Base-by-base conservation (phyloP, 257 asterid species). In the Solanum medicagineum region DNA sequence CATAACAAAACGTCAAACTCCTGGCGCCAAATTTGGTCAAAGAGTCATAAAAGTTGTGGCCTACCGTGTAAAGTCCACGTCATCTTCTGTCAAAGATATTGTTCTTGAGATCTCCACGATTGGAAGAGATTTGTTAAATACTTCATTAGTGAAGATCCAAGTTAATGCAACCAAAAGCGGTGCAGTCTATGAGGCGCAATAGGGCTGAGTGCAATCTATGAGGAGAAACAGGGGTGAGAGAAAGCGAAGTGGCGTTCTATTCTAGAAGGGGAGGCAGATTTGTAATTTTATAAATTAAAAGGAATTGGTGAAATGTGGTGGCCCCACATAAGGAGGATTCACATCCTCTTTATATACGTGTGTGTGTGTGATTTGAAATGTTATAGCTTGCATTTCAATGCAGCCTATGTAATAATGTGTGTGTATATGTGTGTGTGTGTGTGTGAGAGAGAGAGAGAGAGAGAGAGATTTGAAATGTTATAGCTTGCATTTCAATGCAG, bases 1-100 rank as follows among this genome's bases (percentile, higher is more conserved):
- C 88, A 95, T 91, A 59, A 93, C 98, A 49, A 96, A 94, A 92
- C 92, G 83, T 87, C 92, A 95, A 49, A 81, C 93, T 7, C 85
- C 92, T 10, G 94, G 88, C 49, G 63, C 94, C 83, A 95, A 94
- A 89, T 91, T 89, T 81, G 99, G 98, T 80, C 87, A 94, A 86
- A 94, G 91, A 89, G 81, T 89, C 75, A 93, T 94, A 84, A 94
- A 94, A 89, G 90, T 96, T 81, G 92, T 96, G 26, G 90, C 98
- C 36, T 95, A 96, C 86, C 92, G 98, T 89, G 97, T 96, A 85
- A 96, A 96, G 90, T 92, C 99, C 10, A 91, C 86, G 62, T 10
- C 93, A 83, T 83, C 97, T 85, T 83, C 98, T 86, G 82, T 87
- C 73, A 81, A 71, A 86, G 95, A 90, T 88, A 85, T 90, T 81